phyloP scores from a whole-genome alignment of 768 basidiomycete species.

The Trametes elegans region DNA sequence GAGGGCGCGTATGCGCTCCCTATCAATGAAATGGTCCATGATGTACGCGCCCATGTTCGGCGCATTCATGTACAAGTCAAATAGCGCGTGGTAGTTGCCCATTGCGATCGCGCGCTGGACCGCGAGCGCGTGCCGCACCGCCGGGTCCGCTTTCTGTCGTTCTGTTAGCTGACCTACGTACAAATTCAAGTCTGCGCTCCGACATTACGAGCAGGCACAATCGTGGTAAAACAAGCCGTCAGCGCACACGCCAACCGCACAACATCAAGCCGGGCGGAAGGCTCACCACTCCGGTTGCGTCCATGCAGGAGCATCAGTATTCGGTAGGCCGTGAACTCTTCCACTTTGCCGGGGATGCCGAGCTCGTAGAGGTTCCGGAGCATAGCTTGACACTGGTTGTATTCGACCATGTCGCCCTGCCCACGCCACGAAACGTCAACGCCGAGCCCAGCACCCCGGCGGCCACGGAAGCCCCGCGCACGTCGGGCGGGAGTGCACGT shows the following conservation, averaged over 20 bases:
- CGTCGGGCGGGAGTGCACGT: constrained; percentile 29
- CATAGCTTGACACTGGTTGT: constrained; percentile 95
- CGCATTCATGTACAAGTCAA: constrained; percentile 76
- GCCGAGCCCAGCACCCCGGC: not conserved
- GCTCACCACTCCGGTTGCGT: constrained; percentile 86
- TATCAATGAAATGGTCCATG: constrained; percentile 96
- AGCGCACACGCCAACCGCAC: too few species aligned
- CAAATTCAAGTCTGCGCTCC: constrained; percentile 81
- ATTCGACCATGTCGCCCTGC: constrained; percentile 97
- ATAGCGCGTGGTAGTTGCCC: constrained; percentile 93
- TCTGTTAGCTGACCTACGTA: constrained; percentile 97
- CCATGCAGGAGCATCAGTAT: constrained; percentile 96
- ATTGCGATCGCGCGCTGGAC: constrained; percentile 89
- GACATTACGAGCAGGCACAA: not conserved
- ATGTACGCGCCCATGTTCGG: constrained; percentile 99
- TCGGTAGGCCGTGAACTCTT: constrained; percentile 97
- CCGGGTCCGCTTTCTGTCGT: constrained; percentile 76
- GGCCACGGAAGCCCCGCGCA: not conserved
- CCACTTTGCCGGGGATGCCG: constrained; percentile 87
- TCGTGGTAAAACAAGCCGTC: not conserved
- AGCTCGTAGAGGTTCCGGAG: constrained; percentile 89
- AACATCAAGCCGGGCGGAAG: too few species aligned
- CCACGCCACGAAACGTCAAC: constrained; percentile 8
- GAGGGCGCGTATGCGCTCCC: constrained; percentile 85
- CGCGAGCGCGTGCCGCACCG: constrained; percentile 84